These are phyloP conservation scores for Aspergillus pseudoviridinutans DNA, from an alignment of 2,329 filamentous ascomycete species.

Conservation along the genomic window DNA sequence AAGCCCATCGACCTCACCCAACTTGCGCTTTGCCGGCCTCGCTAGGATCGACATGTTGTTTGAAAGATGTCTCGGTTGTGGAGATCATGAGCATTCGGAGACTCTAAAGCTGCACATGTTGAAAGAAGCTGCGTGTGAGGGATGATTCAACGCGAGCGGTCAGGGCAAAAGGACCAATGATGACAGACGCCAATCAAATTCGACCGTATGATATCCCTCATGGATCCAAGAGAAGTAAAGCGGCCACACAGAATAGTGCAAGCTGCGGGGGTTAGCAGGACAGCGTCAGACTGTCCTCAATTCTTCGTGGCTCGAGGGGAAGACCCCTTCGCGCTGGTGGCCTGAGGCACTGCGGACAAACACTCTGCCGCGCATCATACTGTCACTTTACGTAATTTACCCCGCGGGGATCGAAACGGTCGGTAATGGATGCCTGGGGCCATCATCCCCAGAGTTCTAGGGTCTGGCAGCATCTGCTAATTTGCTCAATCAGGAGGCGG, in stretches of 20 bases:
- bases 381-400: not conserved
- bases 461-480: not conserved
- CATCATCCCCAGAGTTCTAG: not conserved
- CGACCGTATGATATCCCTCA: too few species aligned
- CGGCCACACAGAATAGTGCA: too few species aligned
- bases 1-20: conserved; percentile 21
- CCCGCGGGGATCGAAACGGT: not conserved
- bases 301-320: not conserved
- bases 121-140: not conserved
- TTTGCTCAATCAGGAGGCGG: not conserved
- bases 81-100: conserved; percentile 8
- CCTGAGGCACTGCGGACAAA: conserved; percentile 12
- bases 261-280: too few species aligned
- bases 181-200: too few species aligned
- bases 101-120: not conserved
- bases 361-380: conserved; percentile 10
- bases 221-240: too few species aligned
- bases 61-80: conserved; percentile 1
- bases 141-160: too few species aligned
- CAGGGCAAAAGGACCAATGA: too few species aligned
- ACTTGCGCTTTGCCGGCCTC: conserved; percentile 30
- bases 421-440: not conserved
- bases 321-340: not conserved
- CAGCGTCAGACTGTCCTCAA: not conserved
- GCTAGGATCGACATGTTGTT: conserved; percentile 29